phyloP scores from a whole-genome alignment of 495 filamentous ascomycete genomes.

The Xylaria palmicola region DNA sequence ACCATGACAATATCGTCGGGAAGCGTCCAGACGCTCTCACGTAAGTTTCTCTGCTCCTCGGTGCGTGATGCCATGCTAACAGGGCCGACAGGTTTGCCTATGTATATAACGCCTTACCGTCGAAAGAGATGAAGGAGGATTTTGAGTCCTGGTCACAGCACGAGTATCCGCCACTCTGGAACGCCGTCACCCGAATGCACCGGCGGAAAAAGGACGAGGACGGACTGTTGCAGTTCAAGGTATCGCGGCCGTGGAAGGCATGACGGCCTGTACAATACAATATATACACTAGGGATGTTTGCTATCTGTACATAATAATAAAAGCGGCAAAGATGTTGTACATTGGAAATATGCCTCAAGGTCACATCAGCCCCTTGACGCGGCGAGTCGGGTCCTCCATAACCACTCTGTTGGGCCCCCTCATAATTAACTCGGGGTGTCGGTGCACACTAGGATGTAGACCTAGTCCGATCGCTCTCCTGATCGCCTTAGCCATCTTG shows the following conservation, averaged over 20 bases:
- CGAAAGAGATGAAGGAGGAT: conserved; percentile 57
- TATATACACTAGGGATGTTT: conserved; percentile 25
- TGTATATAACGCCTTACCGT: conserved; percentile 69
- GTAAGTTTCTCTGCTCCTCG: conserved; percentile 52
- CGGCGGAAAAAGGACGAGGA: conserved; percentile 34
- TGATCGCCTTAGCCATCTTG: conserved; percentile 86
- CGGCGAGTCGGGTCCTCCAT: conserved; percentile 17
- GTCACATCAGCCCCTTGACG: conserved; percentile 7
- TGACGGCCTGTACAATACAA: conserved; percentile 35
- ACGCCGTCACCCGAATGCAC: conserved; percentile 53
- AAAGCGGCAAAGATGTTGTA: conserved; percentile 23
- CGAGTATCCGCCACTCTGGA: conserved; percentile 68
- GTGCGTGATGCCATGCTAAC: conserved; percentile 13
- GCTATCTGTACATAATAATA: conserved; percentile 29
- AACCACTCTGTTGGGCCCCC: conserved; percentile 14
- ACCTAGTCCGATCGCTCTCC: conserved; percentile 83
- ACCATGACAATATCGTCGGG: conserved; percentile 63
- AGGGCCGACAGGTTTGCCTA: conserved; percentile 56
- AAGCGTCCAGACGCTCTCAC: conserved; percentile 61
- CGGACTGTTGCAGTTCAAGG: conserved; percentile 42
- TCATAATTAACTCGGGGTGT: conserved; percentile 81
- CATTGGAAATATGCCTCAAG: not conserved
- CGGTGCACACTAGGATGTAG: conserved; percentile 89
- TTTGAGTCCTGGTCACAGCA: conserved; percentile 70
- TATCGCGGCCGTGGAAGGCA: conserved; percentile 43